Conservation (phyloP, 257 asterid species). For the Eucommia ulmoides region DNA sequence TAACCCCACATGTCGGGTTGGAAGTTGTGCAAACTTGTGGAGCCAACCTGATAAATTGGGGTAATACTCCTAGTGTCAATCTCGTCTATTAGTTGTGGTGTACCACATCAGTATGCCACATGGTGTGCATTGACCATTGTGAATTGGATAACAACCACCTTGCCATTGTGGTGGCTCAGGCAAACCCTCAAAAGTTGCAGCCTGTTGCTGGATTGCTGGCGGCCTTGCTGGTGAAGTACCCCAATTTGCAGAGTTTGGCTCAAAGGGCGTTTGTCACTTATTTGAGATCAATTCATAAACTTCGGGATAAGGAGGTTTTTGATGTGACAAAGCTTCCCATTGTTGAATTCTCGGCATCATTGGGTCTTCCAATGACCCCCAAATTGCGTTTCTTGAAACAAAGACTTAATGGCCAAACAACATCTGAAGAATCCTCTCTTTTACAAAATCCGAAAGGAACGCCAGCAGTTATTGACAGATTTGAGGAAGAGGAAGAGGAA, state of each 20-base stretch:
- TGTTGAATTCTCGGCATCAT: slow-evolving; percentile 73
- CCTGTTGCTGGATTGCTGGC: slow-evolving; percentile 73
- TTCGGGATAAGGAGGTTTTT: slow-evolving; percentile 76
- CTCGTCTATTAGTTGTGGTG: no score
- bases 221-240: slow-evolving; percentile 73
- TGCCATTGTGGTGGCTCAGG: no score
- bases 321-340: slow-evolving; percentile 65
- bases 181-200: slow-evolving; percentile 57
- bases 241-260: slow-evolving; percentile 60
- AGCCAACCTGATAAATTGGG: no score
- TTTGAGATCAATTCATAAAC: slow-evolving; percentile 67
- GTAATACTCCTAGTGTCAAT: no score
- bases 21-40: no score
- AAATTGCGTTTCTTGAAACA: slow-evolving; percentile 67
- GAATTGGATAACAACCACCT: no score
- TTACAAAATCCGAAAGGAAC: slow-evolving; percentile 19
- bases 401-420: slow-evolving; percentile 48
- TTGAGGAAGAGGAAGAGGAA: slow-evolving; percentile 14
- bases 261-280: slow-evolving; percentile 86
- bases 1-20: no score
- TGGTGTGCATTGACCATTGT: no score
- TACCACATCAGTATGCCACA: no score
- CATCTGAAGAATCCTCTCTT: slow-evolving; percentile 35
- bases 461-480: not conserved
- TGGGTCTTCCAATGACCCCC: slow-evolving; percentile 97